Evolutionary conservation across 805 yeast genomes (phyloP).

Genomic region (Lachancea thermotolerans): DNA sequence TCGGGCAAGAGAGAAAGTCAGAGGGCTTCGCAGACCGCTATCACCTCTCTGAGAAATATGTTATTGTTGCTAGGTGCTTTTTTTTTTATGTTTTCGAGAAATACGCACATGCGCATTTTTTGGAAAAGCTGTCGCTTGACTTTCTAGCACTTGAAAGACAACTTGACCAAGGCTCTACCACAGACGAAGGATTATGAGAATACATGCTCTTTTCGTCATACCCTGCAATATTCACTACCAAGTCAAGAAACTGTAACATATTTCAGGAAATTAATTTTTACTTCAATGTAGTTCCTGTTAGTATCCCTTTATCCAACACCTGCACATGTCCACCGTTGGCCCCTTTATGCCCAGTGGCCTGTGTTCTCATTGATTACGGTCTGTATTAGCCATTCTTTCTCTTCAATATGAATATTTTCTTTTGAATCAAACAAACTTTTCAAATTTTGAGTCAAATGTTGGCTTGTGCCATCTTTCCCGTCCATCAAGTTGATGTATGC

Average conservation of each 20-base stretch:
- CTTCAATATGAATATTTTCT: conserved; percentile 15
- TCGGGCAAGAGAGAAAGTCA: conserved; percentile 1
- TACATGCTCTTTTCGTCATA: too few relatives aligned
- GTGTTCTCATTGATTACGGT: conserved; percentile 25
- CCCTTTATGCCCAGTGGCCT: background rate
- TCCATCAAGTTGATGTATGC: conserved; percentile 18
- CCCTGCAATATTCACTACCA: too few relatives aligned
- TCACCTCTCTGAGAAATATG: conserved; percentile 25
- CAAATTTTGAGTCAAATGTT: conserved; percentile 1
- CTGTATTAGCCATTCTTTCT: conserved; percentile 31
- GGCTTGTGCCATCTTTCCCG: conserved; percentile 5
- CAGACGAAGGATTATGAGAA: too few relatives aligned
- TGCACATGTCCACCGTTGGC: background rate
- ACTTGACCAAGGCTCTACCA: conserved; percentile 8
- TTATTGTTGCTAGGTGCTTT: conserved; percentile 25
- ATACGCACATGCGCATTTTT: conserved; percentile 24
- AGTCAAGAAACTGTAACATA: too few relatives aligned
- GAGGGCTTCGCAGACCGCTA: conserved; percentile 28
- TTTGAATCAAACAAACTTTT: background rate
- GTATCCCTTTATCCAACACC: background rate
- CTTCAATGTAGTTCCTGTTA: background rate
- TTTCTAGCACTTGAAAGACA: conserved; percentile 18
- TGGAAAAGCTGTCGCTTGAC: conserved; percentile 24
- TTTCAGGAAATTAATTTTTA: too few relatives aligned
- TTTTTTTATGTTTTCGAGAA: conserved; percentile 18